Percentiles rank a stretch among this genome's conserved stretches.
Evolutionary conservation across 345 rosid genomes (phyloP).

Genomic region (Arabis hirsuta): DNA sequence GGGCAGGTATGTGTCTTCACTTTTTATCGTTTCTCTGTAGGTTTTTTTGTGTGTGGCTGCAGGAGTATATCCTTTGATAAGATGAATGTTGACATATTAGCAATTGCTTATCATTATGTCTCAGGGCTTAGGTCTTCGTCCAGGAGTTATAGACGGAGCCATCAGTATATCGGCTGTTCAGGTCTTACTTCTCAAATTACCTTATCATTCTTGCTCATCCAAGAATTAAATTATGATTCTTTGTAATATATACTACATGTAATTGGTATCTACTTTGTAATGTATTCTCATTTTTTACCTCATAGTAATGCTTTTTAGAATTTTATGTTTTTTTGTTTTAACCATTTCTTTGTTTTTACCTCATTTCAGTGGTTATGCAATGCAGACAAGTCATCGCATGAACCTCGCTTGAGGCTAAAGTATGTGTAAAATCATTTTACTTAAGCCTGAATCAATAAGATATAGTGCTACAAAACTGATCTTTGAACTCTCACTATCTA

Average conservation of each 20-base stretch:
- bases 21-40: background rate
- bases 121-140: slow-evolving; percentile 85
- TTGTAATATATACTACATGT: background rate
- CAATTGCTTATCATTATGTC: slow-evolving; percentile 24
- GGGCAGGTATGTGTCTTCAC: slow-evolving; percentile 69
- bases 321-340: background rate
- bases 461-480: slow-evolving; percentile 6
- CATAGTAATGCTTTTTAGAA: background rate
- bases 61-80: background rate
- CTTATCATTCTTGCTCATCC: slow-evolving; percentile 7
- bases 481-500: background rate
- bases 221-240: slow-evolving; percentile 4
- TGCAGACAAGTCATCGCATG: slow-evolving; percentile 95
- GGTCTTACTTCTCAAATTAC: slow-evolving; percentile 47
- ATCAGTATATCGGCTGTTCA: slow-evolving; percentile 96
- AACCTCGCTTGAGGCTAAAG: slow-evolving; percentile 87
- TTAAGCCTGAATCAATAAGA: background rate
- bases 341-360: background rate
- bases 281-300: background rate
- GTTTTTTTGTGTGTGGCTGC: background rate
- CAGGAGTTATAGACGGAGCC: slow-evolving; percentile 93
- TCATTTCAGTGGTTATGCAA: slow-evolving; percentile 88
- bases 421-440: slow-evolving; percentile 44
- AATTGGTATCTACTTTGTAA: background rate
- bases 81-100: background rate